Conservation (phyloP, 306 rosid genomes). For the Pachyrhizus erosus region DNA sequence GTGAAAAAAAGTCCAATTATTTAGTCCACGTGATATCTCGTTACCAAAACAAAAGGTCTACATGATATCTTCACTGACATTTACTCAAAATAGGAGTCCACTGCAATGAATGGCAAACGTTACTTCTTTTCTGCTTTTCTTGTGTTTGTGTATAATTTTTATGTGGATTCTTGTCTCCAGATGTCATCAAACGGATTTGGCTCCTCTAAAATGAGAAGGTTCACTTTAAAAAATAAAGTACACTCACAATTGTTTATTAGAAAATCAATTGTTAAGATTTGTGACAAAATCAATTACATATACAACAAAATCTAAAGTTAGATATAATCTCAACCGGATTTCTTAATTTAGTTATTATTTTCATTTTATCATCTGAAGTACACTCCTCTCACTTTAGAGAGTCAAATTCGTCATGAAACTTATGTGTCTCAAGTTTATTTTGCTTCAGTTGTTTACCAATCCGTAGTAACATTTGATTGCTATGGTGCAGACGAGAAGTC, state of each 20-base stretch:
- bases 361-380: too few species aligned
- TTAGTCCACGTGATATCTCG: background rate
- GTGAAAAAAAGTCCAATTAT: background rate
- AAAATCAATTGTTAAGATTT: too few species aligned
- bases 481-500: slow-evolving; percentile 70
- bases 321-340: too few species aligned
- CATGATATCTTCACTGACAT: background rate
- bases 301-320: too few species aligned
- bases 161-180: background rate
- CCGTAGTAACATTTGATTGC: slow-evolving; percentile 5
- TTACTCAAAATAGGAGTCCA: slow-evolving; percentile 13
- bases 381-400: too few species aligned
- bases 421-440: background rate
- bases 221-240: too few species aligned
- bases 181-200: background rate
- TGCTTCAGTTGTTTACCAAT: slow-evolving; percentile 29
- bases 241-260: too few species aligned
- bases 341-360: too few species aligned
- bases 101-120: background rate
- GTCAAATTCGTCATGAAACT: too few species aligned
- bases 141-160: background rate
- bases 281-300: too few species aligned
- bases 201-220: too few species aligned
- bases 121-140: background rate
- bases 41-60: too few species aligned